Base-by-base conservation (phyloP, 2,329 filamentous ascomycete genomes). In the Fusarium torulosum region DNA sequence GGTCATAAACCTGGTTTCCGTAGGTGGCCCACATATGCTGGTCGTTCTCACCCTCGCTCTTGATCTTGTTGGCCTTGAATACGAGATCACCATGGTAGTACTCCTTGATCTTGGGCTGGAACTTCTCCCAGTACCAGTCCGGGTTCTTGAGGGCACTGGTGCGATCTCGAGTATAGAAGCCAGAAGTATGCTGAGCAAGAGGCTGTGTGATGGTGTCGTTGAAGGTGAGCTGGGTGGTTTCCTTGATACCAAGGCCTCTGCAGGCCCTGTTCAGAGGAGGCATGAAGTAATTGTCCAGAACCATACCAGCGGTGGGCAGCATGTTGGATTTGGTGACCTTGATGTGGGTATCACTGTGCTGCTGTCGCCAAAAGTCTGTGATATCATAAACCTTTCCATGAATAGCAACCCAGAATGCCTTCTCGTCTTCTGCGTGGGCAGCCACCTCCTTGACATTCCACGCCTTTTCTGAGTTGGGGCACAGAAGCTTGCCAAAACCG, bases 381-480 rank as follows among this genome's bases (percentile, higher is more conserved):
- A 99, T 88, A 74, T 99, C 96, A 79, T 98, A 99, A 31, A 98
- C 95, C 41, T 89, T 88, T 65, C 96, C 96, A 58, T 90, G 91
- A 69, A 96, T 89, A 72, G 91, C 93, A 73, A 98, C 95, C 81
- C 86, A 99, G 77, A 90, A 97, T 75, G 97, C 91, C 56, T 89
- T 84, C 8, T 85, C 81, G n/a, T 88, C 91, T 70, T 87, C 83
- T 97, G 95, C 37, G 81, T 85, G 15, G 80, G 73, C 8, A 97
- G 88, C 74, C 7, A 99, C 88, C 76, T 99, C 87, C 13, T 84
- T 84, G 6, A 81, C 76, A 53, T 88, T 89, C 94, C 94, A 99
- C 4, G 88, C 96, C 77, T 97, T 97, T 82, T 97, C 88, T 67
- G 88, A 92, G 76, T 97, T 94, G 15, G 96, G 96, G 76, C 96